These are phyloP conservation scores for Hypoxylon sp. DNA, from an alignment of 2,329 filamentous ascomycete genomes.

Conservation along the genomic window DNA sequence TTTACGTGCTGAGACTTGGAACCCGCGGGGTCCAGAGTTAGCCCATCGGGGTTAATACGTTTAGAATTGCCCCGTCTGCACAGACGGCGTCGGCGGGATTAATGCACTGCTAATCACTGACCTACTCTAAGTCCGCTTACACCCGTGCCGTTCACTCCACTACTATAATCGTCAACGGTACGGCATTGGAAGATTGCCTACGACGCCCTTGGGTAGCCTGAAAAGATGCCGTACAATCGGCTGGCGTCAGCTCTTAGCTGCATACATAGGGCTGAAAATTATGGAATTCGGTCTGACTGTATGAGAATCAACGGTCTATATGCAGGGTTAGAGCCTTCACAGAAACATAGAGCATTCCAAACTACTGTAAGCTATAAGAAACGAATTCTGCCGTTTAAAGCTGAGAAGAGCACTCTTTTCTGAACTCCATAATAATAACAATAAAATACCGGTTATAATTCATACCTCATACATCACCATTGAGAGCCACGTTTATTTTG, in stretches of 20 bases:
- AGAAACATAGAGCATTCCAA: background rate
- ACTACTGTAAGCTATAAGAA: background rate
- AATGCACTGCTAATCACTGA: constrained; percentile 18
- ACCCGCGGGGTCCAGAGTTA: constrained; percentile 10
- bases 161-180: background rate
- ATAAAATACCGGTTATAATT: background rate
- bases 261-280: constrained; percentile 21
- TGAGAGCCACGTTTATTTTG: background rate
- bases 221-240: background rate
- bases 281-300: background rate
- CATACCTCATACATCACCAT: background rate
- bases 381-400: background rate
- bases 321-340: background rate
- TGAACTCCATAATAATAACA: background rate
- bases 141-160: constrained; percentile 1
- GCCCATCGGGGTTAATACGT: constrained; percentile 16
- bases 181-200: background rate
- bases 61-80: background rate
- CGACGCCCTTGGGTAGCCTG: constrained; percentile 3
- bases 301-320: background rate
- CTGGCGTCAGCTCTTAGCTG: constrained; percentile 31
- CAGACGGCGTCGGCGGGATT: constrained; percentile 27
- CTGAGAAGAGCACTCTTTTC: background rate
- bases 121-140: constrained; percentile 32
- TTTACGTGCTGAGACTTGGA: background rate